Evolutionary conservation across 148 eudicot genomes (phyloP).

Genomic region (Camellia granthamiana): DNA sequence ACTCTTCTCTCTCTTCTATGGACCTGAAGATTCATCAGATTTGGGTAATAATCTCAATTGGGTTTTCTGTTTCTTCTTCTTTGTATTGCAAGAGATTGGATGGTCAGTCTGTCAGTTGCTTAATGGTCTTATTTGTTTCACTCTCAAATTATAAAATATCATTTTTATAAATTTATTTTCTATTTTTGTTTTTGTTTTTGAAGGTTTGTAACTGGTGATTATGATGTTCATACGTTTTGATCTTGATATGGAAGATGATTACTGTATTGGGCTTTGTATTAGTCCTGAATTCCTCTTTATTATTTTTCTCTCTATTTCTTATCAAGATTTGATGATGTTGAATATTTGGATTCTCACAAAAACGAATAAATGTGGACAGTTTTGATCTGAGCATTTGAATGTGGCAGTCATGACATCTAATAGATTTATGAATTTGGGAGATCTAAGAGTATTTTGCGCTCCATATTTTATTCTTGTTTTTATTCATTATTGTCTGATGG

Average conservation of each 20-base stretch:
- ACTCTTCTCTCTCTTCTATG: not conserved
- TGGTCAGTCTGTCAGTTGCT: not conserved
- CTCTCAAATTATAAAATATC: not conserved
- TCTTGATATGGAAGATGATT: not conserved
- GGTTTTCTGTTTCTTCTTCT: not conserved
- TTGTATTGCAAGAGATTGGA: not conserved
- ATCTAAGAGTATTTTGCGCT: not conserved
- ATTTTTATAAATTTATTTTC: not conserved
- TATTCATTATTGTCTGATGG: not conserved
- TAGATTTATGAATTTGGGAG: not conserved
- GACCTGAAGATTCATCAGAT: conserved; percentile 9
- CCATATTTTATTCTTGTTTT: not conserved
- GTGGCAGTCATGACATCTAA: not conserved
- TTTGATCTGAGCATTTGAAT: not conserved
- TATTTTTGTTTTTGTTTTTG: not conserved
- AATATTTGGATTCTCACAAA: not conserved
- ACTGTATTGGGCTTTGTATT: not conserved
- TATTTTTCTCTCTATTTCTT: not conserved
- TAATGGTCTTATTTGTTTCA: not conserved
- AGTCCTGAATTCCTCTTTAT: not conserved
- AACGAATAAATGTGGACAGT: not conserved
- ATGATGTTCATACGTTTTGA: not conserved
- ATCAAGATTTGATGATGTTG: not conserved
- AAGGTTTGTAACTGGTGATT: not conserved
- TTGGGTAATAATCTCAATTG: not conserved